These are phyloP conservation scores for Colletotrichum filicis DNA, from an alignment of 2,329 filamentous ascomycete species.

Conservation along the genomic window DNA sequence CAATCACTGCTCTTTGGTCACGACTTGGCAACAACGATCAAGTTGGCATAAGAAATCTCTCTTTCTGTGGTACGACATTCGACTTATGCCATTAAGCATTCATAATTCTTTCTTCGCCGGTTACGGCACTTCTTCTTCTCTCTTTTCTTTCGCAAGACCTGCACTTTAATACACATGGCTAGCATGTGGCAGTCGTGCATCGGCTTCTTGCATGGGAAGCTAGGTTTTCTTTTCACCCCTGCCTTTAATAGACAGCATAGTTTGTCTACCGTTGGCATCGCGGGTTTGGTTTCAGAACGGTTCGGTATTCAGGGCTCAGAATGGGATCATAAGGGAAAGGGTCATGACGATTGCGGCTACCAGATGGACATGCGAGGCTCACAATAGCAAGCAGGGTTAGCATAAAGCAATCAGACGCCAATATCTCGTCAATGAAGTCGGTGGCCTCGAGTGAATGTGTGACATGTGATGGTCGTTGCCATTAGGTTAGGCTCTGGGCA, in stretches of 20 bases:
- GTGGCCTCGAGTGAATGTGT: not conserved
- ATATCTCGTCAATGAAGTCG: not conserved
- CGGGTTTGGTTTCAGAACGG: not conserved
- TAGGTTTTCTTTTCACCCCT: not conserved
- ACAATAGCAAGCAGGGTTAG: not conserved
- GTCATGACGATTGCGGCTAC: not conserved
- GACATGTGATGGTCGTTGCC: too few relatives aligned
- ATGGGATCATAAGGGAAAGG: not conserved
- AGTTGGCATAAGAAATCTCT: not conserved
- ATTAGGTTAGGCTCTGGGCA: too few relatives aligned
- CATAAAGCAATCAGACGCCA: not conserved
- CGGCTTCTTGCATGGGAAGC: not conserved
- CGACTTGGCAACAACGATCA: not conserved
- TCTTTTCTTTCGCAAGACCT: not conserved
- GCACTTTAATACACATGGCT: not conserved
- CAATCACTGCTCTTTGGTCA: not conserved
- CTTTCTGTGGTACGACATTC: not conserved
- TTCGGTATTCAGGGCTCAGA: not conserved
- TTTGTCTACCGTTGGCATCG: not conserved
- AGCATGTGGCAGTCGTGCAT: not conserved
- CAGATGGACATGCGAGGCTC: not conserved
- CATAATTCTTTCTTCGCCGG: not conserved
- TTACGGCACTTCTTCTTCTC: not conserved
- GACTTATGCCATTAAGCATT: too few relatives aligned
- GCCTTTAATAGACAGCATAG: slow-evolving; percentile 23